Evolutionary conservation across 2,329 filamentous ascomycete genomes (phyloP).

Genomic region (Nemania sp.): DNA sequence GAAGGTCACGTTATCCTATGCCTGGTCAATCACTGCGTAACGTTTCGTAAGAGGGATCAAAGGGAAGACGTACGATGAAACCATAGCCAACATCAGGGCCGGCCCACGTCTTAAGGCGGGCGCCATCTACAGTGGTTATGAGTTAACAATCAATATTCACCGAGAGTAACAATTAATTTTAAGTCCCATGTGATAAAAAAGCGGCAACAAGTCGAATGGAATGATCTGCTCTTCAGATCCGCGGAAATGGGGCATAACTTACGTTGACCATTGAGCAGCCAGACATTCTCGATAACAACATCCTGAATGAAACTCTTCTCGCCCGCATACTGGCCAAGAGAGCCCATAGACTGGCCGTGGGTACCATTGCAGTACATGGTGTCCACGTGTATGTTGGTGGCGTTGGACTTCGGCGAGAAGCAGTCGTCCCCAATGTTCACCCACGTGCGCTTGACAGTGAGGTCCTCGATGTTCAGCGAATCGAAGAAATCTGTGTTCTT

Average conservation of each 20-base stretch:
- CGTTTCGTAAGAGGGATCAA: background rate
- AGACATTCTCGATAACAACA: constrained; percentile 70
- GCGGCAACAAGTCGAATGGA: too few relatives aligned
- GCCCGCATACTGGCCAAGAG: constrained; percentile 67
- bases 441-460: constrained; percentile 63
- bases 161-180: background rate
- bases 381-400: constrained; percentile 67
- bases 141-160: constrained; percentile 6
- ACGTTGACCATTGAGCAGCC: constrained; percentile 62
- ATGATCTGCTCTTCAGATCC: too few relatives aligned
- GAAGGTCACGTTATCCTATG: constrained; percentile 68
- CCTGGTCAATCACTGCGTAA: constrained; percentile 10
- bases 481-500: constrained; percentile 75
- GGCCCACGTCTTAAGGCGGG: constrained; percentile 72
- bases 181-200: too few relatives aligned
- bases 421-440: constrained; percentile 71
- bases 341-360: constrained; percentile 69
- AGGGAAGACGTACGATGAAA: constrained; percentile 57
- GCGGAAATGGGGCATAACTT: constrained; percentile 1
- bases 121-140: constrained; percentile 54
- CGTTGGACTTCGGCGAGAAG: constrained; percentile 71
- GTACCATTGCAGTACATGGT: constrained; percentile 72
- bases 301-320: constrained; percentile 68
- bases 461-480: constrained; percentile 66
- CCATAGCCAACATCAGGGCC: constrained; percentile 68